phyloP scores from a whole-genome alignment of 78 protist genomes.

The Isochrysis galbana region DNA sequence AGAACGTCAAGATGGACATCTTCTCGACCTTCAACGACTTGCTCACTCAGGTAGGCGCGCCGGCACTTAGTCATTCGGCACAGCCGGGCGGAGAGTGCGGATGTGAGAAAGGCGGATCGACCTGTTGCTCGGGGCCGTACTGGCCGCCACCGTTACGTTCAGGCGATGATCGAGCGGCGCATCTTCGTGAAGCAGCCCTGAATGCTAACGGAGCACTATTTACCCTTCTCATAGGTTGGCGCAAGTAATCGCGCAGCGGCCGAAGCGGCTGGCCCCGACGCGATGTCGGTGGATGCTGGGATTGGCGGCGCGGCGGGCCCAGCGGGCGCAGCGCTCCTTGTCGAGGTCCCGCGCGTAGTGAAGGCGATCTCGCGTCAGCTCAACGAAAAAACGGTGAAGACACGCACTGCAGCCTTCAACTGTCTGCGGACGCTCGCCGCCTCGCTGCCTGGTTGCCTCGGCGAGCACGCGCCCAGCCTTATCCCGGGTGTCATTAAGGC shows the following conservation, averaged over 20 bases:
- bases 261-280: neutral
- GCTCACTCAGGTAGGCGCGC: neutral
- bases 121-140: too few relatives aligned
- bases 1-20: slow-evolving; percentile 70
- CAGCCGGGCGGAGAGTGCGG: too few relatives aligned
- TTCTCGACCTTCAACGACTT: slow-evolving; percentile 5
- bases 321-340: neutral
- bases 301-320: neutral
- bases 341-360: neutral
- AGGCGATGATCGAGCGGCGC: too few relatives aligned
- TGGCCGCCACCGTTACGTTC: too few relatives aligned
- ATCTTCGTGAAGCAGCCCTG: too few relatives aligned
- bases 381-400: slow-evolving; percentile 46
- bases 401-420: slow-evolving; percentile 69
- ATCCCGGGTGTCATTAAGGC: slow-evolving; percentile 59
- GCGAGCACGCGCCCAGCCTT: slow-evolving; percentile 35
- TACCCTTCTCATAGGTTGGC: too few relatives aligned
- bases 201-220: too few relatives aligned
- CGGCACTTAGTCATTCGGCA: too few relatives aligned
- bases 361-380: slow-evolving; percentile 33
- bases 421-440: slow-evolving; percentile 57
- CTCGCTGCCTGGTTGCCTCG: slow-evolving; percentile 60
- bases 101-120: too few relatives aligned
- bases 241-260: neutral
- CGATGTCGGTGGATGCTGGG: neutral